Evolutionary conservation across 306 rosid genomes (phyloP), one percentile per base, ranked within the genome.

Genomic region (Lathyrus tuberosus): DNA sequence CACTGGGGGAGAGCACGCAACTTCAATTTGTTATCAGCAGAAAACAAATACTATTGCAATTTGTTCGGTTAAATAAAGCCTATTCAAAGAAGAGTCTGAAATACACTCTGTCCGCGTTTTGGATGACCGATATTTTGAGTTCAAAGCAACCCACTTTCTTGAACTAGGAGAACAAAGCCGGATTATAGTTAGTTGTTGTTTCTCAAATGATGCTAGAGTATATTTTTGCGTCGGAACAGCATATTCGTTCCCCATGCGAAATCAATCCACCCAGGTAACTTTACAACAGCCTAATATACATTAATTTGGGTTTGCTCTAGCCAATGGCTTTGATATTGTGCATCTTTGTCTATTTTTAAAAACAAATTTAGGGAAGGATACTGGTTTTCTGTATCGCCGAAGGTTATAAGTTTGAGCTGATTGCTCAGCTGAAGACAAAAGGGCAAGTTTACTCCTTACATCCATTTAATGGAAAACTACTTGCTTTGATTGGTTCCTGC

Each of bases 181-280:
- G 80, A 89, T 87, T 57, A 79, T 92, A 65, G 90, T 92, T 24
- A 92, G 98, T 84, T 92, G 98, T 81, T 92, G 96, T 49, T 90
- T 92, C 87, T 85, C 98, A 11, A 96, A 90, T 73, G 98, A 92
- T 54, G 85, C 56, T 74, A 89, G 84, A 58, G 88, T 88, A 14
- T 90, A 90, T 75, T 92, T 89, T 83, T 88, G 96, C 80, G 96
- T 90, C 46, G 98, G 96, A 74, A 90, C 98, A 69, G 96, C 96
- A 16, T 90, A 30, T 30, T 0, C 33, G 33, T 30, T 30, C 33
- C 33, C 33, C 5, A 30, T 30, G 33, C 0, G 0, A 30, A 30
- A 30, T 30, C 6, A 30, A 30, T 30, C 33, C 5, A 30, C 33
- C 6, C 3, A 30, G 5, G 33, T 83, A 76, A 74, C 70, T 76